These are phyloP conservation scores for Aspergillus cavernicola DNA, from an alignment of 495 filamentous ascomycete species.

Conservation along the genomic window DNA sequence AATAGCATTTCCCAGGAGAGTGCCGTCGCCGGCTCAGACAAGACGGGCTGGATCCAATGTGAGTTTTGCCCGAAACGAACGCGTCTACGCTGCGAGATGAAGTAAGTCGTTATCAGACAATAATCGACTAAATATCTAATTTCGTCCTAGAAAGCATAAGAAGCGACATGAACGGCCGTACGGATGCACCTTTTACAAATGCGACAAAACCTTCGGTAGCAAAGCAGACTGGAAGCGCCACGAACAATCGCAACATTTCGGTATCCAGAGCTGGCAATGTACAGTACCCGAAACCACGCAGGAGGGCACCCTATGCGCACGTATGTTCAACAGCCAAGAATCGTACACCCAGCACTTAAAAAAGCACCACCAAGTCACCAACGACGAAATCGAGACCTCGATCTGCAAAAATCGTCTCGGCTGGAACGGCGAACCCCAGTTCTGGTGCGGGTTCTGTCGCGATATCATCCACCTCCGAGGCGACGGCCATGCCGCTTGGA, in stretches of 20 bases:
- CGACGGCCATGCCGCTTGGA: slow-evolving; percentile 56
- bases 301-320: slow-evolving; percentile 45
- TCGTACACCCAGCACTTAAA: slow-evolving; percentile 57
- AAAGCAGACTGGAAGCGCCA: slow-evolving; percentile 98
- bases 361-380: slow-evolving; percentile 46
- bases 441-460: slow-evolving; percentile 90
- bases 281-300: slow-evolving; percentile 34
- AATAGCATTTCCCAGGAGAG: neutral
- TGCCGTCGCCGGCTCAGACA: slow-evolving; percentile 24
- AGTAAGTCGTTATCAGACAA: slow-evolving; percentile 44
- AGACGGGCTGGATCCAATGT: slow-evolving; percentile 47
- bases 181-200: slow-evolving; percentile 74
- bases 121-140: neutral
- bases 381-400: slow-evolving; percentile 40
- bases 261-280: slow-evolving; percentile 77
- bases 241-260: slow-evolving; percentile 82
- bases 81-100: slow-evolving; percentile 64
- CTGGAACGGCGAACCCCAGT: slow-evolving; percentile 61
- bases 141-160: slow-evolving; percentile 66
- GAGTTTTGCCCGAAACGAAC: slow-evolving; percentile 52
- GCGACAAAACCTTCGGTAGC: slow-evolving; percentile 78
- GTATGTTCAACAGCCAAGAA: slow-evolving; percentile 58
- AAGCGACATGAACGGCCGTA: slow-evolving; percentile 86
- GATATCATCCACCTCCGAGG: slow-evolving; percentile 53
- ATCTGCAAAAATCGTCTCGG: slow-evolving; percentile 59